A percentile compares a stretch with the other conserved stretches of the same genome.
phyloP scores from a whole-genome alignment of 148 eudicot species.

The Diospyros lotus region DNA sequence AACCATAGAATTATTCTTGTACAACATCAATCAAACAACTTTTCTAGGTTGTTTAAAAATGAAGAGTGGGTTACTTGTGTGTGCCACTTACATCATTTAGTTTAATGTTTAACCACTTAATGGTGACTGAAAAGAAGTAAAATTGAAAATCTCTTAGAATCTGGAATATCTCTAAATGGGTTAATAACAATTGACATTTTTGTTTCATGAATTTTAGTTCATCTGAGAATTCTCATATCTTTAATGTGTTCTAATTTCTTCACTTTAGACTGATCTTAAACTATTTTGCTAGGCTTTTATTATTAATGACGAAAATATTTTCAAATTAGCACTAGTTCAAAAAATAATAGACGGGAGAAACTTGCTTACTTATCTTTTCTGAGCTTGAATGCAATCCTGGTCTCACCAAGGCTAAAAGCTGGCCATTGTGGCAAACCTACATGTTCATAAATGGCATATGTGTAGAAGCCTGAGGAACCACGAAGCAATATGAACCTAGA shows the following conservation, averaged over 20 bases:
- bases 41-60: background rate
- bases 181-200: too few species aligned
- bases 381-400: conserved; percentile 80
- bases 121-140: too few species aligned
- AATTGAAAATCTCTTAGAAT: too few species aligned
- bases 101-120: too few species aligned
- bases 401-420: conserved; percentile 62
- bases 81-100: too few species aligned
- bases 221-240: too few species aligned
- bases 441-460: conserved; percentile 78
- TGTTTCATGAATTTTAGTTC: too few species aligned
- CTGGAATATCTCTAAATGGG: too few species aligned
- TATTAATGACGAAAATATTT: background rate
- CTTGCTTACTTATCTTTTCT: conserved; percentile 45
- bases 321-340: background rate
- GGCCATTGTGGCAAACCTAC: conserved; percentile 49
- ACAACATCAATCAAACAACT: background rate
- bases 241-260: too few species aligned
- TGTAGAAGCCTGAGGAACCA: conserved; percentile 81
- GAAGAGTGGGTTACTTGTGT: too few species aligned
- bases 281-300: too few species aligned
- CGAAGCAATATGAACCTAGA: conserved; percentile 70
- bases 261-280: too few species aligned
- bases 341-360: background rate
- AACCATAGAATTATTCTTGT: background rate